Evolutionary conservation across 768 basidiomycete genomes (phyloP).

Genomic region (Calvatia gigantea): DNA sequence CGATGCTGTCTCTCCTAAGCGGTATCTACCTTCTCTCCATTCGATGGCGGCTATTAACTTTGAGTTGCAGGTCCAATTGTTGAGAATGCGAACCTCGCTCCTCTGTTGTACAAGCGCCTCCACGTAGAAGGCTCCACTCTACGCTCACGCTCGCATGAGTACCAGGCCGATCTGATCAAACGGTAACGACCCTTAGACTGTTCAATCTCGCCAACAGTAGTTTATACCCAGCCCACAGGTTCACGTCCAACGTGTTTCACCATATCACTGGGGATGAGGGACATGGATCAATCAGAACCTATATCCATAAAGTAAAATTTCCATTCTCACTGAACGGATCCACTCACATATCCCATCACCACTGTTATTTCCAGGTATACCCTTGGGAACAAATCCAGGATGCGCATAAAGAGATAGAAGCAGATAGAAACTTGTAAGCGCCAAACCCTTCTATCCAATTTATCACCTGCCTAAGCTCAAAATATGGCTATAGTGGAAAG

Average conservation of each 20-base stretch:
- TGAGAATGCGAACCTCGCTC: constrained; percentile 50
- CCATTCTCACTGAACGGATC: constrained; percentile 1
- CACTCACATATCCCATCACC: constrained; percentile 4
- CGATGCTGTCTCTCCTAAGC: constrained; percentile 59
- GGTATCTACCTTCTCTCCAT: constrained; percentile 37
- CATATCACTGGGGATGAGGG: constrained; percentile 58
- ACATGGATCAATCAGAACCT: constrained; percentile 60
- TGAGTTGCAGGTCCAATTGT: constrained; percentile 45
- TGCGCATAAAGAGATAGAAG: constrained; percentile 84
- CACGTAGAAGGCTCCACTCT: constrained; percentile 88
- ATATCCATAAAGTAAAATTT: constrained; percentile 67
- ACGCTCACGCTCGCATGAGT: constrained; percentile 67
- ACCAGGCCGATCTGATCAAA: constrained; percentile 70
- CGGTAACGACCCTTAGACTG: constrained; percentile 33
- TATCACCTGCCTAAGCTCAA: background rate
- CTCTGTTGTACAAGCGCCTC: constrained; percentile 80
- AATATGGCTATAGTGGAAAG: constrained; percentile 35
- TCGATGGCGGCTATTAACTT: constrained; percentile 14
- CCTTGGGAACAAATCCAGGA: constrained; percentile 75
- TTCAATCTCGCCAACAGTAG: background rate
- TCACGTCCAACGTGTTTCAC: constrained; percentile 49
- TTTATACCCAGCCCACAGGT: constrained; percentile 34
- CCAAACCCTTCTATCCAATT: constrained; percentile 4
- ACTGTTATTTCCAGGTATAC: constrained; percentile 52
- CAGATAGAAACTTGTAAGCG: constrained; percentile 43